phyloP scores from a whole-genome alignment of 768 basidiomycete species.

The Leucocoprinus birnbaumii region DNA sequence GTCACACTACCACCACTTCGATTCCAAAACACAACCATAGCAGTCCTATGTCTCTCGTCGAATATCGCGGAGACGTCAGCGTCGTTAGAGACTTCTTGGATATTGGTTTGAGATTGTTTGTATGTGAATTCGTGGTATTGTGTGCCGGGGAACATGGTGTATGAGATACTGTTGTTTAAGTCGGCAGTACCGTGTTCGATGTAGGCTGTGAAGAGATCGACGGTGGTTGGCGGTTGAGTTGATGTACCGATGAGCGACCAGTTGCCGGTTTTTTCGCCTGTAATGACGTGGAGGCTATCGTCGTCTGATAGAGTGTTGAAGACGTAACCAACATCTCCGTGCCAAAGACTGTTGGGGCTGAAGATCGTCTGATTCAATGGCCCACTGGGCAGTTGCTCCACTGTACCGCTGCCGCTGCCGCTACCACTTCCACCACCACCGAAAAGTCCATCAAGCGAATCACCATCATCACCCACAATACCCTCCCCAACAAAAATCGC shows the following conservation, averaged over 20 bases:
- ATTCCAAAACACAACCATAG: conserved; percentile 58
- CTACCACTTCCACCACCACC: too few relatives aligned
- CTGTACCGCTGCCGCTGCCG: too few relatives aligned
- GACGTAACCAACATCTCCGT: conserved; percentile 59
- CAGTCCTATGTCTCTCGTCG: conserved; percentile 36
- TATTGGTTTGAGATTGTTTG: conserved; percentile 28
- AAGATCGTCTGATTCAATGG: conserved; percentile 15
- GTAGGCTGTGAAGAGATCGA: conserved; percentile 66
- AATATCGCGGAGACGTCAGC: conserved; percentile 46
- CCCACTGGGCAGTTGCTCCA: too few relatives aligned
- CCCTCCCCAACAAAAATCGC: conserved; percentile 32
- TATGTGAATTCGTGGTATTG: conserved; percentile 32
- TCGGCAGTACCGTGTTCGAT: conserved; percentile 41
- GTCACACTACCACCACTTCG: conserved; percentile 37
- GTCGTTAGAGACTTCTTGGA: conserved; percentile 46
- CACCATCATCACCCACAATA: too few relatives aligned
- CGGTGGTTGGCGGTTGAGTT: conserved; percentile 49
- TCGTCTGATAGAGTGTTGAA: conserved; percentile 28
- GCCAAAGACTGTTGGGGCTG: conserved; percentile 47
- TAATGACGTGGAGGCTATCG: conserved; percentile 31
- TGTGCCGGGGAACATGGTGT: conserved; percentile 57
- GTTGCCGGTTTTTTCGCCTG: conserved; percentile 49
- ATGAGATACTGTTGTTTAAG: conserved; percentile 38
- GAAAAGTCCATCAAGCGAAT: too few relatives aligned
- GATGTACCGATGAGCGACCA: conserved; percentile 68